Percentiles rank a stretch among this genome's conserved stretches.
phyloP scores from a whole-genome alignment of 1,139 yeast genomes.

The Geotrichum aggregatum region DNA sequence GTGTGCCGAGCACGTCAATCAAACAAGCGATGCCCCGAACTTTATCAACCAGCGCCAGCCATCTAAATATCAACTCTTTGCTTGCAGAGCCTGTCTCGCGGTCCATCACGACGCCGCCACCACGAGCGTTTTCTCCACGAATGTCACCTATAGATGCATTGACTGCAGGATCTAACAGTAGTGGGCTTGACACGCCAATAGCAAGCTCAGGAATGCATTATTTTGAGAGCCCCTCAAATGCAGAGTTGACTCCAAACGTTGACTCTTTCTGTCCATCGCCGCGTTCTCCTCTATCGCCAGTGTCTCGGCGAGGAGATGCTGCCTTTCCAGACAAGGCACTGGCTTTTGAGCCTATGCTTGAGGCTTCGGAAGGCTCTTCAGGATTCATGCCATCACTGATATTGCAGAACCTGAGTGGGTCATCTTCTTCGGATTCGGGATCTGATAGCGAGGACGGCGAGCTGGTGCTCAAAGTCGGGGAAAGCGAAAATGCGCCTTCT shows the following conservation, averaged over 20 bases:
- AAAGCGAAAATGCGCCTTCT: neutral
- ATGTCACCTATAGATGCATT: neutral
- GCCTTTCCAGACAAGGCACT: neutral
- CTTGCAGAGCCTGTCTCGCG: neutral
- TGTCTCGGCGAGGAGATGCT: neutral
- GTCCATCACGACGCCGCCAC: neutral
- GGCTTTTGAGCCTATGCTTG: neutral
- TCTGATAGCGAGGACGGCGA: neutral
- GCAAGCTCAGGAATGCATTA: neutral
- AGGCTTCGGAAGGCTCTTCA: neutral
- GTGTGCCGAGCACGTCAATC: neutral
- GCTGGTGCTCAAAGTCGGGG: conserved; percentile 11
- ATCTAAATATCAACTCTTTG: conserved; percentile 12
- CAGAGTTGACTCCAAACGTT: neutral
- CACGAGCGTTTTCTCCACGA: neutral
- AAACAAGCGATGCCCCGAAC: conserved; percentile 2
- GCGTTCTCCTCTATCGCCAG: neutral
- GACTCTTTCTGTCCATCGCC: neutral
- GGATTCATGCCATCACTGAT: neutral
- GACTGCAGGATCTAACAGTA: neutral
- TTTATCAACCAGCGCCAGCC: neutral
- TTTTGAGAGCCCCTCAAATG: neutral
- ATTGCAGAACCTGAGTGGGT: neutral
- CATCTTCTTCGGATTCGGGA: neutral
- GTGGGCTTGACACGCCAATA: conserved; percentile 6